These are phyloP conservation scores for Fusarium chlamydosporum DNA, from an alignment of 2,329 filamentous ascomycete genomes.

Conservation along the genomic window DNA sequence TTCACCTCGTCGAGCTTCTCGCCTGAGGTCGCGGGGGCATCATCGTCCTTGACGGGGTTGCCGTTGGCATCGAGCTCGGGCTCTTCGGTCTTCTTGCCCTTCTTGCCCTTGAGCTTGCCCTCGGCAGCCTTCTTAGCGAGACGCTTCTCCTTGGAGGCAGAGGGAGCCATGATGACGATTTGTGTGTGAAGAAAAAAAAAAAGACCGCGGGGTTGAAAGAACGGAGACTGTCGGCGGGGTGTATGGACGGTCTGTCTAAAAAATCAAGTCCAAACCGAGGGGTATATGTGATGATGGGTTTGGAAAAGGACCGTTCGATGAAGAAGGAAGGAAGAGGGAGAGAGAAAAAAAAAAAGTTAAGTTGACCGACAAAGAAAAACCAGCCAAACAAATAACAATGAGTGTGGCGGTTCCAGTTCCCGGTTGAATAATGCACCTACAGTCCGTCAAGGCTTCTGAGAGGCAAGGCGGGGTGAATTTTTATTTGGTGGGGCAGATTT, in stretches of 20 bases:
- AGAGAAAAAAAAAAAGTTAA: slow-evolving; percentile 41
- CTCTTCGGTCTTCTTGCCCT: slow-evolving; percentile 81
- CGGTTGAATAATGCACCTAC: slow-evolving; percentile 35
- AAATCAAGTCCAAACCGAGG: slow-evolving; percentile 49
- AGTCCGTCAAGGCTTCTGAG: slow-evolving; percentile 42
- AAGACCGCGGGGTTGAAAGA: slow-evolving; percentile 49
- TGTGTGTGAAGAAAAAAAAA: slow-evolving; percentile 31
- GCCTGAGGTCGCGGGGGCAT: slow-evolving; percentile 77
- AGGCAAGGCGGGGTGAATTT: slow-evolving; percentile 61
- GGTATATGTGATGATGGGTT: slow-evolving; percentile 37
- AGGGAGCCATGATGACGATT: slow-evolving; percentile 67
- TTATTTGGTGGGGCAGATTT: slow-evolving; percentile 58
- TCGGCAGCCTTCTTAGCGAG: slow-evolving; percentile 79
- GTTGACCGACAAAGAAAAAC: slow-evolving; percentile 47
- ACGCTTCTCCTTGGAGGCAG: slow-evolving; percentile 78
- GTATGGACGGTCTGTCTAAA: slow-evolving; percentile 29
- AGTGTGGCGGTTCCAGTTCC: slow-evolving; percentile 51
- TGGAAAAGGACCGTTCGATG: slow-evolving; percentile 48
- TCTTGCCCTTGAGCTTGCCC: slow-evolving; percentile 76
- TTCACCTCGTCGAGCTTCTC: slow-evolving; percentile 85
- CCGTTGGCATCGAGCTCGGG: slow-evolving; percentile 75
- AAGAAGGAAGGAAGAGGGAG: slow-evolving; percentile 27
- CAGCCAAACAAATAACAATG: slow-evolving; percentile 46
- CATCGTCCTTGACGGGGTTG: slow-evolving; percentile 66
- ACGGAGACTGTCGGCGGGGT: slow-evolving; percentile 47